These are phyloP conservation scores for Colletotrichum sp. DNA, from an alignment of 2,329 filamentous ascomycete genomes.

Conservation along the genomic window DNA sequence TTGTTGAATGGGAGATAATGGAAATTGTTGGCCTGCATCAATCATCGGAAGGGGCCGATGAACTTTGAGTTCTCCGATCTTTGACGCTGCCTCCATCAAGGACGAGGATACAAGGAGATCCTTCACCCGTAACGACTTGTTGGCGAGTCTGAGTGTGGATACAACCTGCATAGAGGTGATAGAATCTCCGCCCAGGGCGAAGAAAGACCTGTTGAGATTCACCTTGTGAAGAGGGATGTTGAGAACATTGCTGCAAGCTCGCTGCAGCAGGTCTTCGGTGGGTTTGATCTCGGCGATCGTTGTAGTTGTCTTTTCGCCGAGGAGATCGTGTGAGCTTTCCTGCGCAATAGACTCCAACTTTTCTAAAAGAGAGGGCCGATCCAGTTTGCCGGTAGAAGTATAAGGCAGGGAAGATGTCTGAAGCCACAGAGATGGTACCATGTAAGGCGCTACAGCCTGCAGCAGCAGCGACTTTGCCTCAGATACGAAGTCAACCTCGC, in stretches of 20 bases:
- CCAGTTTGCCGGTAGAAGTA: slow-evolving; percentile 23
- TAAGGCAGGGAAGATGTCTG: slow-evolving; percentile 23
- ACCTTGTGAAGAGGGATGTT: not conserved
- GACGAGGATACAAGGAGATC: not conserved
- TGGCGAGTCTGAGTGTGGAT: not conserved
- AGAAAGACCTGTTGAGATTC: not conserved
- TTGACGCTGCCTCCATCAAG: not conserved
- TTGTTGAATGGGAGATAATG: slow-evolving; percentile 2
- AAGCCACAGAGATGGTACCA: slow-evolving; percentile 37
- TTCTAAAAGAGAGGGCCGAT: slow-evolving; percentile 17
- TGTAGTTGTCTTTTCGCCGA: not conserved
- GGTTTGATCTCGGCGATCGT: not conserved
- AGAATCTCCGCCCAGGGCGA: not conserved
- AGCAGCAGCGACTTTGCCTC: slow-evolving; percentile 31
- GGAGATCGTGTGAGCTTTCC: not conserved
- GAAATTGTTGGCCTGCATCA: not conserved
- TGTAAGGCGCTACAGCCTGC: slow-evolving; percentile 38
- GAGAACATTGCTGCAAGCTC: not conserved
- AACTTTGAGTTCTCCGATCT: not conserved
- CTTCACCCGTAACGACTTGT: not conserved
- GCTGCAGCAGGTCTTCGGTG: not conserved
- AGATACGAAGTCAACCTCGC: not conserved
- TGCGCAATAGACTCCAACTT: not conserved
- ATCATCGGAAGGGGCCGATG: not conserved
- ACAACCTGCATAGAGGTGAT: slow-evolving; percentile 7